Evolutionary conservation across 106 monocot genomes (phyloP), one percentile per base, ranked within the genome.

Genomic region (Platanthera guangdongensis): DNA sequence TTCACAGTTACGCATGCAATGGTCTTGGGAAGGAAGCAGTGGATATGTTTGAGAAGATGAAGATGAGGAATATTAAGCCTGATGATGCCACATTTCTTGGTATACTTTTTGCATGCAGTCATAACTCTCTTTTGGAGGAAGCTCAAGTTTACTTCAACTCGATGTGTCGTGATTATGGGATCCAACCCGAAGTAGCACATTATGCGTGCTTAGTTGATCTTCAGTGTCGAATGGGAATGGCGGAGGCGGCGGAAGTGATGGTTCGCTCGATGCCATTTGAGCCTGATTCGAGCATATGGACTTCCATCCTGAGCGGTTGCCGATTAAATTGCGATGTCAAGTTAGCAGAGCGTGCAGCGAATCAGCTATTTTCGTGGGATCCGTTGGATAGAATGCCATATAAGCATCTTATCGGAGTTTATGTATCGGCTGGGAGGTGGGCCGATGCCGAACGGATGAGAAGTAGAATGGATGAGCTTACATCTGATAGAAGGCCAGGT

Each of bases 171-270:
- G 87, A 80, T 73, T 85, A 84, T 77, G 83, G 82, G 3, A 79
- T 85, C 19, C 19, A 14, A 52, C 89, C 92, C 19, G 65, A 19
- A 7, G 49, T 87, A 59, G 77, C 19, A 32, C 92, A 92, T 79
- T 92, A 85, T 82, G 78, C 85, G 47, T 89, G 92, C 52, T 77
- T 92, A 73, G 48, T 89, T 53, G 85, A 92, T 79, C 89, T 92
- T 63, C 63, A 88, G 13, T 83, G 87, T 78, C 53, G 89, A 7
- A 77, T 75, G 52, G 83, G 89, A 16, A 79, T 79, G 75, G 18
- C 75, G 16, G 76, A 87, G 79, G 32, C 81, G 64, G 87, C 90
- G 30, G 77, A 76, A 62, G 22, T 18, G 8, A 71, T 85, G 50
- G 75, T 78, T 77, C 51, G 70, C 15, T 83, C 82, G 55, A 85